Evolutionary conservation across 805 yeast species (phyloP).

Genomic region (Zygoascus biomembranicola): DNA sequence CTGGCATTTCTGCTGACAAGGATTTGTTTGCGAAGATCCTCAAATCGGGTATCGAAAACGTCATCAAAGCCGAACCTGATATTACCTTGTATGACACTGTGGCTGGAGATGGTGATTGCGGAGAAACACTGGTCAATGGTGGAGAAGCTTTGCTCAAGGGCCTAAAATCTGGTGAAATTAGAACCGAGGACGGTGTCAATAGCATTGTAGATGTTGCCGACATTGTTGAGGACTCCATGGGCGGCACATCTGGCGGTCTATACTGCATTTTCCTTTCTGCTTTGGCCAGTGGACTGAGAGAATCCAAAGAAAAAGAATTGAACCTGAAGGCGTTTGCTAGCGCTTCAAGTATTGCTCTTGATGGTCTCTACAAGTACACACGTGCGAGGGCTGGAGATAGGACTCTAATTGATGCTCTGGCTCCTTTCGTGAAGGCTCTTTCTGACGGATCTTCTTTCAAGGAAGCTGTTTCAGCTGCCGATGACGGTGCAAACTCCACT

Average conservation of each 20-base stretch:
- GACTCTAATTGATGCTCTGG: conserved; percentile 80
- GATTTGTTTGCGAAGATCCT: conserved; percentile 30
- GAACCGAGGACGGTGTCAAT: conserved; percentile 35
- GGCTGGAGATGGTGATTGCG: conserved; percentile 98
- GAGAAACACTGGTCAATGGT: conserved; percentile 80
- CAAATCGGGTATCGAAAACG: conserved; percentile 41
- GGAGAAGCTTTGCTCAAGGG: conserved; percentile 61
- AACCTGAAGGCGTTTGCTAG: conserved; percentile 20
- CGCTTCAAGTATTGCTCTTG: conserved; percentile 46
- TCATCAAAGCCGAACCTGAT: conserved; percentile 65
- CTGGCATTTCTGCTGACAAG: conserved; percentile 29
- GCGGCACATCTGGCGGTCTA: conserved; percentile 93
- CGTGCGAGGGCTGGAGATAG: conserved; percentile 85
- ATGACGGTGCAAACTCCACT: conserved; percentile 69
- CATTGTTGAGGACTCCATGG: conserved; percentile 84
- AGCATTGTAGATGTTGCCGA: conserved; percentile 70
- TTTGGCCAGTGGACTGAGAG: conserved; percentile 45
- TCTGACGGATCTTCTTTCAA: conserved; percentile 41
- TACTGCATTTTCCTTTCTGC: conserved; percentile 82
- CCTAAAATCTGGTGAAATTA: conserved; percentile 32
- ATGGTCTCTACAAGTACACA: conserved; percentile 75
- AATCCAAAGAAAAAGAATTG: conserved; percentile 16
- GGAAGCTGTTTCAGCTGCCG: conserved; percentile 49
- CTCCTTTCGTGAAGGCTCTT: conserved; percentile 72
- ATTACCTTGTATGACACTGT: conserved; percentile 78